Base-by-base conservation (phyloP, 2,329 filamentous ascomycete species). In the Paramyrothecium roridum region DNA sequence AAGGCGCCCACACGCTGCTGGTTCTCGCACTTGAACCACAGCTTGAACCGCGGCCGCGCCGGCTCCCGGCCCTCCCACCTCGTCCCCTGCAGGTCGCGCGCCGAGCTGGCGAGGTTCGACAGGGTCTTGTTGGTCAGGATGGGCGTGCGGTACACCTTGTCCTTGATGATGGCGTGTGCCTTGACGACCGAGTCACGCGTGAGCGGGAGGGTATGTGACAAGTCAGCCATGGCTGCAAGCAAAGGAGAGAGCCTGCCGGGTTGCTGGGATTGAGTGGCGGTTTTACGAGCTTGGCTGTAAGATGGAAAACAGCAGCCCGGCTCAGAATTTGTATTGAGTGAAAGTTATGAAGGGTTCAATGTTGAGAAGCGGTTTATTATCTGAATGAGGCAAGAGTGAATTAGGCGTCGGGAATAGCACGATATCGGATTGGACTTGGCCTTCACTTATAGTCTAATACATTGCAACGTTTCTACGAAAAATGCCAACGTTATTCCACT, bases 1-100 rank as follows among this genome's bases (percentile, higher is more conserved):
- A 98, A 98, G 1, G 93, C 93, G 52, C 93, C 95, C 54, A 96
- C 86, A 54, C 86, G 85, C 77, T 98, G 95, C 56, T 91, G 78
- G 72, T 97, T 97, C 78, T 98, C 93, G 72, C 91, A 96, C 77
- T 98, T 98, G 83, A 98, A 96, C 78, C 90, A 95, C 52, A 98
- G 79, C 13, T 85, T 80, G 43, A 96, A 76, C 51, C 75, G 83
- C 0, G 91, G 91, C 3, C 70, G 75, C 1, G 88, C 84, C 0
- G 86, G 80, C n/a, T 68, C 66, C 43, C 79, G 74, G 7, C 80
- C 81, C 62, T 81, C 70, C 76, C 80, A 86, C 60, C 76, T 72
- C 3, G 86, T 88, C 16, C 78, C 81, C 48, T 70, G 65, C 1
- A 89, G 76, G 0, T 79, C 70, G 60, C 89, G 86, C 8, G 89